phyloP scores from a whole-genome alignment of 2,329 filamentous ascomycete genomes.

The Penicillium sp. region DNA sequence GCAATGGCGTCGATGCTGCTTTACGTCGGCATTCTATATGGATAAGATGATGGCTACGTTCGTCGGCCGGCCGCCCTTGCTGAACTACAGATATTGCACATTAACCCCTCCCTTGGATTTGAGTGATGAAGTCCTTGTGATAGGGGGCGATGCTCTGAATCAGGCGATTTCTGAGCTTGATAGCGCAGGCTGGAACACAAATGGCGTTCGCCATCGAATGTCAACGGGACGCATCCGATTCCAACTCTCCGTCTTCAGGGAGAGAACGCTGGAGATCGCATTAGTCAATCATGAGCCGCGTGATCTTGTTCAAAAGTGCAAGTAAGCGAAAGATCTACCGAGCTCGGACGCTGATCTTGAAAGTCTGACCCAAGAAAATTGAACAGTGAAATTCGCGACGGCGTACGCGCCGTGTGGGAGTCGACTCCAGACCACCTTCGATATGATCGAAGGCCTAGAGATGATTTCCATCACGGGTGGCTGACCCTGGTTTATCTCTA shows the following conservation, averaged over 20 bases:
- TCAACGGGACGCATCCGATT: conserved; percentile 30
- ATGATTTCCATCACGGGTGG: conserved; percentile 16
- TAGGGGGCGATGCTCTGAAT: conserved; percentile 27
- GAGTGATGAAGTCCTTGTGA: conserved; percentile 29
- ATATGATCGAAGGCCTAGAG: conserved; percentile 23
- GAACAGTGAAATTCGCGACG: conserved; percentile 28
- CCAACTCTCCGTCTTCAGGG: conserved; percentile 29
- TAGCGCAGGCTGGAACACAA: conserved; percentile 31
- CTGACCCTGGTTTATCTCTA: conserved; percentile 32
- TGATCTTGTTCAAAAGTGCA: conserved; percentile 28
- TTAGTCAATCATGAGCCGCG: conserved; percentile 26
- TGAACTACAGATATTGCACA: conserved; percentile 47
- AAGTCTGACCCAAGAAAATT: not conserved
- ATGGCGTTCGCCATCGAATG: conserved; percentile 20
- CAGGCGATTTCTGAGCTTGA: conserved; percentile 30
- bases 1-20: conserved; percentile 44
- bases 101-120: conserved; percentile 41
- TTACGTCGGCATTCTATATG: conserved; percentile 47
- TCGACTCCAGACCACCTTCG: conserved; percentile 28
- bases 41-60: conserved; percentile 54
- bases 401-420: conserved; percentile 28
- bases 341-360: not conserved
- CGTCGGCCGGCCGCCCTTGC: conserved; percentile 52
- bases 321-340: conserved; percentile 17
- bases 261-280: conserved; percentile 36